phyloP scores from a whole-genome alignment of 1,284 basidiomycete genomes.

The Ganoderma meredithae region DNA sequence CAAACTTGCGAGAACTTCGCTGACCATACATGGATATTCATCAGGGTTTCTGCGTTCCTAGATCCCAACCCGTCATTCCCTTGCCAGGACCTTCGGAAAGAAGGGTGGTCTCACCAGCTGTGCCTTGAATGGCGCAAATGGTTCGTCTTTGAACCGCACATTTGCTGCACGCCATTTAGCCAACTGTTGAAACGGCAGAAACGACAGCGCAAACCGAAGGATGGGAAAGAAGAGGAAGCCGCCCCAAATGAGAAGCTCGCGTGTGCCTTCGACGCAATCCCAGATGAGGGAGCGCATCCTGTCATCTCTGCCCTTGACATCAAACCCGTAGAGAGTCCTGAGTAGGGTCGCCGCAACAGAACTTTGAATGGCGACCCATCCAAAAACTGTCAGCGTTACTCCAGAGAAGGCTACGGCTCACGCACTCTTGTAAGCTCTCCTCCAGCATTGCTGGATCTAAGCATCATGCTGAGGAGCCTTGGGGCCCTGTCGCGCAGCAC shows the following conservation, averaged over 20 bases:
- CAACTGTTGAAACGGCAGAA: constrained; percentile 22
- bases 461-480: constrained; percentile 15
- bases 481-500: constrained; percentile 8
- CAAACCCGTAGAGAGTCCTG: constrained; percentile 25
- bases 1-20: constrained; percentile 6
- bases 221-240: constrained; percentile 20
- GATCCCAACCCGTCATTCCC: not conserved
- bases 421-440: constrained; percentile 7
- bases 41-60: not conserved
- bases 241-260: constrained; percentile 7
- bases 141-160: not conserved
- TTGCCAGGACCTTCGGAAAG: not conserved
- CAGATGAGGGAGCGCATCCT: constrained; percentile 19
- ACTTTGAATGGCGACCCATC: not conserved
- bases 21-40: not conserved
- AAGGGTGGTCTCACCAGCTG: not conserved
- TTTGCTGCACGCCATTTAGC: constrained; percentile 9
- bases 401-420: too few species aligned
- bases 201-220: constrained; percentile 19
- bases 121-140: not conserved
- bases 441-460: constrained; percentile 1
- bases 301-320: constrained; percentile 17
- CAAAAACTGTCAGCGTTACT: too few species aligned
- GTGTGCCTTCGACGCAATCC: constrained; percentile 12
- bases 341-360: constrained; percentile 16